Evolutionary conservation across 768 basidiomycete genomes (phyloP).

Genomic region (Boletus patriciae): DNA sequence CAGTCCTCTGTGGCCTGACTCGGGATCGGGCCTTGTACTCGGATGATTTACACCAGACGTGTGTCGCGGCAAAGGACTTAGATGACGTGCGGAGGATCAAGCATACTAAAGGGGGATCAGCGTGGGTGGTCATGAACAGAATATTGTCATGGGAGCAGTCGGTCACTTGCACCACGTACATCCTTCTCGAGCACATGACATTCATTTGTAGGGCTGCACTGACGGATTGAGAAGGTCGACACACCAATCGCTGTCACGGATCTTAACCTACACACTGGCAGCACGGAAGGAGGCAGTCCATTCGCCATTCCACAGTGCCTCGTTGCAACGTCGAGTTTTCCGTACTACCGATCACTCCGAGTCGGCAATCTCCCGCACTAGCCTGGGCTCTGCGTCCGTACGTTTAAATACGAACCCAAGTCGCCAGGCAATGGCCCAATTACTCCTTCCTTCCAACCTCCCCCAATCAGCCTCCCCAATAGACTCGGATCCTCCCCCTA

Average conservation of each 20-base stretch:
- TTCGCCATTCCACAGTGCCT: constrained; percentile 11
- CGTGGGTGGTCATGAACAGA: neutral
- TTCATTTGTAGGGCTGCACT: neutral
- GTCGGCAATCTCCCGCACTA: constrained; percentile 6
- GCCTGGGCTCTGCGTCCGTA: constrained; percentile 17
- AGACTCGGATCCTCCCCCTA: neutral
- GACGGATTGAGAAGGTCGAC: neutral
- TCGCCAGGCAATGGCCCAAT: constrained; percentile 11
- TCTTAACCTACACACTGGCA: neutral
- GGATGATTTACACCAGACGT: neutral
- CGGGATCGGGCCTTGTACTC: neutral
- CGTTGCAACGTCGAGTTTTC: constrained; percentile 17
- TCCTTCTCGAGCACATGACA: neutral
- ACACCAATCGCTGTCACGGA: neutral
- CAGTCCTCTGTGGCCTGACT: no score
- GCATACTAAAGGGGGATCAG: no score
- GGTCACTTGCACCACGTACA: neutral
- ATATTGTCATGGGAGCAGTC: neutral
- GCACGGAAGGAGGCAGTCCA: neutral
- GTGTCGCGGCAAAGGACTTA: neutral
- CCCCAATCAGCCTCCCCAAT: neutral
- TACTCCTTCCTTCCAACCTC: constrained; percentile 5
- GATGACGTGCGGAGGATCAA: neutral
- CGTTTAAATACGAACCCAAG: constrained; percentile 27
- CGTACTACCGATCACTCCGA: constrained; percentile 9